A percentile compares a stretch with the other conserved stretches of the same genome.
Evolutionary conservation across 768 basidiomycete genomes (phyloP).

Genomic region (Gymnopilus dilepis): DNA sequence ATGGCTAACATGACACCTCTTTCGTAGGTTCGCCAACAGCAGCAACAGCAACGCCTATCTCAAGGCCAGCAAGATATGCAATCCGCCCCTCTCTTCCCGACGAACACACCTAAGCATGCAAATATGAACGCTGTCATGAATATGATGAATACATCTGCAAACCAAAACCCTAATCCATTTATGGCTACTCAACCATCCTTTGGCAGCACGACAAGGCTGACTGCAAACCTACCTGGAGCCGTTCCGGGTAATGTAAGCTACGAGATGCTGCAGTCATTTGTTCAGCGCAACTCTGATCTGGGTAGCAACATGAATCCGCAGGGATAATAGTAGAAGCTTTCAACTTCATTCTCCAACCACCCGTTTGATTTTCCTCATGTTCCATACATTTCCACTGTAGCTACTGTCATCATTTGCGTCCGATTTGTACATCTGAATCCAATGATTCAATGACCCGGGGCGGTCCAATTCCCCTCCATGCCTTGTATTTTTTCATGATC

Average conservation of each 20-base stretch:
- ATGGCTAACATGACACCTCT: constrained; percentile 10
- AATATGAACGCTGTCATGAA: constrained; percentile 24
- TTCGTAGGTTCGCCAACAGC: constrained; percentile 31
- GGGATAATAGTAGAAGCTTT: constrained; percentile 1
- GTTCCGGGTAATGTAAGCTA: constrained; percentile 35
- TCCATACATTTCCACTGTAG: not conserved
- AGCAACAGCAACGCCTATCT: constrained; percentile 29
- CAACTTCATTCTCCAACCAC: not conserved
- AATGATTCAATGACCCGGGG: constrained; percentile 40
- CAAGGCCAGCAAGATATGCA: constrained; percentile 15
- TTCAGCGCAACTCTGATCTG: constrained; percentile 40
- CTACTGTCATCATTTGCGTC: not conserved
- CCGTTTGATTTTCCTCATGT: not conserved
- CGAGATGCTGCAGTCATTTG: constrained; percentile 50
- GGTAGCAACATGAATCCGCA: constrained; percentile 14
- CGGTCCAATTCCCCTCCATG: constrained; percentile 63
- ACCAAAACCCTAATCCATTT: constrained; percentile 4
- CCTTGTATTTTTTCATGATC: constrained; percentile 90
- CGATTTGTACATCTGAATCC: not conserved
- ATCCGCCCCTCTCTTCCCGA: constrained; percentile 4
- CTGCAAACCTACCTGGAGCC: constrained; percentile 3
- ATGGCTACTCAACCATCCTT: constrained; percentile 24
- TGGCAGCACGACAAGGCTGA: not conserved
- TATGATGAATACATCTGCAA: constrained; percentile 18
- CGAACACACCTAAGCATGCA: constrained; percentile 17